Evolutionary conservation across 768 basidiomycete species (phyloP), one percentile per base, ranked within the genome.

Genomic region (Macrolepiota albuminosa): DNA sequence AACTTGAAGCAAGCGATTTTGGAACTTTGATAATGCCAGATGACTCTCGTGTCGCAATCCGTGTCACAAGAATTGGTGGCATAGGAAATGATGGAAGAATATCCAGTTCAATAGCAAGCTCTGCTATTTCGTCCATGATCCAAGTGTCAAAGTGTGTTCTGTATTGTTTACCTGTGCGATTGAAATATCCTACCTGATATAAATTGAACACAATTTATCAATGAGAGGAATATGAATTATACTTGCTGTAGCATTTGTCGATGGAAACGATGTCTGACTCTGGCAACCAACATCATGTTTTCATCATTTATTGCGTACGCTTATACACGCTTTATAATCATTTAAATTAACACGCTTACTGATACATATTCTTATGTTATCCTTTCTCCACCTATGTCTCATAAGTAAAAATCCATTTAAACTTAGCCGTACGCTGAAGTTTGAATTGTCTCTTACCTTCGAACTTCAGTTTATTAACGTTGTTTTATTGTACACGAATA

Each of bases 121-220:
- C 56, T 9, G 31, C 37, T 40, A 57, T 48, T 36, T 57, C 47
- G 11, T 57, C 47, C 6, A 7, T 50, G 10, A 2, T 34, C 57
- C 57, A 57, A 5, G 36, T 24, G 14, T 57, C 37, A 8, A 36
- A 57, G 36, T 57, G 47, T 10, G 10, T 36, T 10, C 37, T 29
- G 9, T 33, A 57, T 3, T 8, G 7, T 50, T 57, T 49, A 21
- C 48, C 57, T 4, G 57, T 57, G n/a, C 39, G 39, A 29, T 57
- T 57, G 16, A 57, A 50, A n/a, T n/a, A 33, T 4, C 57, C 57
- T n/a, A 57, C 48, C 57, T 57, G 34, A 14, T 33, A 3, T 24
- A 4, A 34, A 8, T 26, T 34, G 8, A 33, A 21, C 18, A 8
- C 29, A 49, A 37, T 26, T 18, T 31, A 42, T 42, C 6, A 42